Conservation (phyloP, 83 land plant genomes). For the Isoetes engelmannii region DNA sequence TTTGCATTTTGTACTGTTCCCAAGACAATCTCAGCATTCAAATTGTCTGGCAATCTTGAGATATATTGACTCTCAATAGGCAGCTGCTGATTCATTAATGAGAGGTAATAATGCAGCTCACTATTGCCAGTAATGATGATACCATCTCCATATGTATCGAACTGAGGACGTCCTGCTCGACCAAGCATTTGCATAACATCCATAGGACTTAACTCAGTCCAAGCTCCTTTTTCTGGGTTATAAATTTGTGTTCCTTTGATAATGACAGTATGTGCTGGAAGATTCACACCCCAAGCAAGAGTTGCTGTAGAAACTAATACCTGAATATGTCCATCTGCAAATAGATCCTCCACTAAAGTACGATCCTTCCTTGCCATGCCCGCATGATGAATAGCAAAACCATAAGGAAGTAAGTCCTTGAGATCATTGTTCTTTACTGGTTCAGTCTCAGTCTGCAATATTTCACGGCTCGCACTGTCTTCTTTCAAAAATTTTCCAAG, state of each 20-base stretch:
- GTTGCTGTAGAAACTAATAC: slow-evolving; percentile 89
- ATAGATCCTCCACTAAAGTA: slow-evolving; percentile 72
- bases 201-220: slow-evolving; percentile 87
- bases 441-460: slow-evolving; percentile 67
- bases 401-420: slow-evolving; percentile 51
- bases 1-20: slow-evolving; percentile 85
- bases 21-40: slow-evolving; percentile 93
- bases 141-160: slow-evolving; percentile 80
- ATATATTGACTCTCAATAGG: slow-evolving; percentile 91
- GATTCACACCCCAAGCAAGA: slow-evolving; percentile 92
- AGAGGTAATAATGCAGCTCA: slow-evolving; percentile 77
- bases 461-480: slow-evolving; percentile 83
- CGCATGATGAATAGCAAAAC: slow-evolving; percentile 88
- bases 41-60: slow-evolving; percentile 69
- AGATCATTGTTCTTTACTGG: slow-evolving; percentile 66
- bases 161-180: slow-evolving; percentile 93
- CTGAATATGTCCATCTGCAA: slow-evolving; percentile 78
- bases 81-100: slow-evolving; percentile 87
- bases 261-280: slow-evolving; percentile 86
- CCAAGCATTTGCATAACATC: slow-evolving; percentile 97
- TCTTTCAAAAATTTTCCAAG: slow-evolving; percentile 70
- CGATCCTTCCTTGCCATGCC: slow-evolving; percentile 72
- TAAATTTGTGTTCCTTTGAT: slow-evolving; percentile 84
- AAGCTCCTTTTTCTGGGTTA: slow-evolving; percentile 86
- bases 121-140: slow-evolving; percentile 75